These are phyloP conservation scores for Arabis hirsuta DNA, from an alignment of 345 rosid species.

Conservation along the genomic window DNA sequence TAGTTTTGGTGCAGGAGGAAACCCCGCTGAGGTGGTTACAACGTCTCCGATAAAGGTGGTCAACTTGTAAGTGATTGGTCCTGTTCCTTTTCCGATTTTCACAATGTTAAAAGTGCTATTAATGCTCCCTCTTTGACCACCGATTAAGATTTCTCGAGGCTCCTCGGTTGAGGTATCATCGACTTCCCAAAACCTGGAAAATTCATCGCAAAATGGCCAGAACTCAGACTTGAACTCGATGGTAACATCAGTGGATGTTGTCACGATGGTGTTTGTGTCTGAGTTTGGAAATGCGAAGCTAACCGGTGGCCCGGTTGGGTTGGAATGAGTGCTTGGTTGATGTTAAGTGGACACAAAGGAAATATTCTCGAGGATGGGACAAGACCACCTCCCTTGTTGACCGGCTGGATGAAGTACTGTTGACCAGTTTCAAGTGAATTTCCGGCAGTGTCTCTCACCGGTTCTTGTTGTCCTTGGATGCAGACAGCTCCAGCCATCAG, in stretches of 20 bases:
- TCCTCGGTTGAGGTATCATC: background rate
- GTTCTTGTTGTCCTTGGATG: background rate
- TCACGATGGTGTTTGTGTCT: background rate
- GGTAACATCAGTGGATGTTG: background rate
- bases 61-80: slow-evolving; percentile 5
- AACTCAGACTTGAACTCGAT: background rate
- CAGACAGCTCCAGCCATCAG: background rate
- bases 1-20: background rate
- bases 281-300: background rate
- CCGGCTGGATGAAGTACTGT: slow-evolving; percentile 13
- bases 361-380: background rate
- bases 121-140: background rate
- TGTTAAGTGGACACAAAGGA: background rate
- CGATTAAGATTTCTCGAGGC: background rate
- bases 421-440: background rate
- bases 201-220: background rate
- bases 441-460: background rate
- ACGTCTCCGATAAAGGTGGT: background rate
- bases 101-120: background rate
- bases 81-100: background rate
- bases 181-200: background rate
- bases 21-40: background rate
- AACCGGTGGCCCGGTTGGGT: slow-evolving; percentile 4
- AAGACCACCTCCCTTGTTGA: slow-evolving; percentile 17
- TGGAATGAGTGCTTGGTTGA: background rate